Base-by-base conservation (phyloP, 306 rosid species). In the Cotoneaster glaucophyllus region DNA sequence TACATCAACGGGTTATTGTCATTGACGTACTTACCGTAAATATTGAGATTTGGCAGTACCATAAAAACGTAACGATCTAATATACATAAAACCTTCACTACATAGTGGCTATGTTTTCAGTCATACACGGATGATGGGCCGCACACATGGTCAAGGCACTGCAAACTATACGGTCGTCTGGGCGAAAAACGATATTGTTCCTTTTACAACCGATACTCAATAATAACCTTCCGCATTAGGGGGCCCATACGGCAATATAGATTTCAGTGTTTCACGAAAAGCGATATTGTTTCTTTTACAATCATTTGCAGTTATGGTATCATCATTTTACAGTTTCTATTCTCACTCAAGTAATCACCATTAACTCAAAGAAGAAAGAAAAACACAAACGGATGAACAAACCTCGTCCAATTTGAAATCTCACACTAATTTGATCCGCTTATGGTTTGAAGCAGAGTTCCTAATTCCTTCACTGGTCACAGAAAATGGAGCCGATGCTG, bases 401-500 rank as follows among this genome's bases (percentile, higher is more conserved):
- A 39, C 45, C 56, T 52, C 24, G 24, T 43, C n/a, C 34, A 14
- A 21, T 73, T 64, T 43, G 14, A 59, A 50, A 61, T 58, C 73
- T 84, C 79, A 90, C 88, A 81, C 81, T 86, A 86, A 75, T 81
- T 78, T 90, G 64, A 72, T 81, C 64, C 92, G 74, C 81, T 90
- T 90, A 43, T 61, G 72, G 66, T 72, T 87, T 61, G 96, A 85
- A 68, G 86, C 63, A 85, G 90, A 82, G 80, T 87, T 88, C 59
- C 90, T 84, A 64, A 90, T 90, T 29, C 96, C 96, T 80, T 84
- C 80, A 61, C 77, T 28, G 21, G 93, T 92, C 77, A 94, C 90
- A 41, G 90, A 88, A 81, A 82, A 95, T 53, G 92, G 82, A 29
- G 98, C 93, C 5, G 97, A 85, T 58, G 93, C 96, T 29, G 96